Conservation (phyloP, 257 asterid species). For the Gardenia jasminoides region DNA sequence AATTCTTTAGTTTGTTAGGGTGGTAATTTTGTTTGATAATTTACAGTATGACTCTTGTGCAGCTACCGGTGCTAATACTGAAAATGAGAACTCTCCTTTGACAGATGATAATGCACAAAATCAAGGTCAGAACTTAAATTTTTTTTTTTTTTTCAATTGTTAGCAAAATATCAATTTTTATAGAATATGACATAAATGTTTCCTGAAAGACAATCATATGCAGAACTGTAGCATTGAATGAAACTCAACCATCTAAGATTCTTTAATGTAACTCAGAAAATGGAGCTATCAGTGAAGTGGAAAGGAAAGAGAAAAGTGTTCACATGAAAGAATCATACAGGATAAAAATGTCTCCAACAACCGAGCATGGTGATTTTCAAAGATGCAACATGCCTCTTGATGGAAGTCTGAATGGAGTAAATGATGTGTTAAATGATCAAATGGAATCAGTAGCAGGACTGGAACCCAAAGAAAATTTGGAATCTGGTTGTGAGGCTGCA, state of each 20-base stretch:
- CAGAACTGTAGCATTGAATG: too few species aligned
- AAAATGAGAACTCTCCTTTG: background rate
- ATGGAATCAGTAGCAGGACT: background rate
- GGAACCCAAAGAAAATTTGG: background rate
- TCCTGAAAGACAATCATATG: background rate
- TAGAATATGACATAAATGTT: background rate
- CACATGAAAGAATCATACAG: background rate
- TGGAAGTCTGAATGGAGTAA: background rate
- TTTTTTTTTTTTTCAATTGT: too few species aligned
- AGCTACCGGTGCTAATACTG: background rate
- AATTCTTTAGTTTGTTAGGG: background rate
- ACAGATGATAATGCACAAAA: background rate
- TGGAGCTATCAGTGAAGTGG: background rate
- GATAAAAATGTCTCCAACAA: background rate
- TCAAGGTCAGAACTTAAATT: background rate
- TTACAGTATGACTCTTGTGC: background rate
- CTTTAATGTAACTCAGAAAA: background rate
- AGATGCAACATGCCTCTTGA: background rate
- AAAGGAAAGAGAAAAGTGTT: background rate
- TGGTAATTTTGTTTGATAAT: background rate
- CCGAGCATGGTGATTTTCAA: background rate
- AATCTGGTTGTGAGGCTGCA: background rate
- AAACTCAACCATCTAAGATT: background rate
- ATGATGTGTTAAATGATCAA: too few species aligned
- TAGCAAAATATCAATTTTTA: too few species aligned